Evolutionary conservation across 108 stramenopile species (phyloP).

Genomic region (Pseudonitzschia multistriata): DNA sequence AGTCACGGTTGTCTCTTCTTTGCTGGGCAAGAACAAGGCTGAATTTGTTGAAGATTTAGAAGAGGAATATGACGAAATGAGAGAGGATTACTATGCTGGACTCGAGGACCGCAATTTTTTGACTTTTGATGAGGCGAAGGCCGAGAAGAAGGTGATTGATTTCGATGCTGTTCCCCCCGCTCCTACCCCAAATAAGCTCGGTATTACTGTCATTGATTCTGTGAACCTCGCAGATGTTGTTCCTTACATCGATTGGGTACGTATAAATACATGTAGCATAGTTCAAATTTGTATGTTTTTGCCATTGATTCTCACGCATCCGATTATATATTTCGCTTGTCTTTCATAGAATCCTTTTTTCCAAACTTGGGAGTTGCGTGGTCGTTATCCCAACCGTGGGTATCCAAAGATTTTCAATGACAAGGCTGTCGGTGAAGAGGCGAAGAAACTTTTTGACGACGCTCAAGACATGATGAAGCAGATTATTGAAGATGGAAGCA

Average conservation of each 20-base stretch:
- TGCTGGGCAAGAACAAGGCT: conserved; percentile 84
- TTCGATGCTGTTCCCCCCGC: conserved; percentile 86
- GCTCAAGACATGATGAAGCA: conserved; percentile 94
- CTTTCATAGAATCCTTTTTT: conserved; percentile 88
- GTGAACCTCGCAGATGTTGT: conserved; percentile 85
- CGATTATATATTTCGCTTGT: not conserved
- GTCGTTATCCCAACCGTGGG: conserved; percentile 99
- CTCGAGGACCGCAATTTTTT: conserved; percentile 95
- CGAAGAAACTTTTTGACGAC: conserved; percentile 97
- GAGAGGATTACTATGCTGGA: conserved; percentile 97
- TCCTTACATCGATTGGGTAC: conserved; percentile 98
- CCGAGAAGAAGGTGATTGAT: conserved; percentile 84
- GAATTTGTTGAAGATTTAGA: conserved; percentile 93
- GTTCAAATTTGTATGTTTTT: not conserved
- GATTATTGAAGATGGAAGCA: conserved; percentile 83
- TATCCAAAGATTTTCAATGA: conserved; percentile 99
- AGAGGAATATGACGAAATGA: conserved; percentile 68
- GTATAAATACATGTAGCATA: conserved; percentile 7
- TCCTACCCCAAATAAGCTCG: conserved; percentile 76
- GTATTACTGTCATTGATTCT: conserved; percentile 80
- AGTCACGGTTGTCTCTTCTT: conserved; percentile 94
- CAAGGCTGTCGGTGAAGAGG: conserved; percentile 93
- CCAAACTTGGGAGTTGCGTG: conserved; percentile 99
- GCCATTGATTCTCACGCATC: not conserved
- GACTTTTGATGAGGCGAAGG: conserved; percentile 86